Conservation (phyloP, 2,329 filamentous ascomycete genomes). For the Sporothrix brasiliensis region DNA sequence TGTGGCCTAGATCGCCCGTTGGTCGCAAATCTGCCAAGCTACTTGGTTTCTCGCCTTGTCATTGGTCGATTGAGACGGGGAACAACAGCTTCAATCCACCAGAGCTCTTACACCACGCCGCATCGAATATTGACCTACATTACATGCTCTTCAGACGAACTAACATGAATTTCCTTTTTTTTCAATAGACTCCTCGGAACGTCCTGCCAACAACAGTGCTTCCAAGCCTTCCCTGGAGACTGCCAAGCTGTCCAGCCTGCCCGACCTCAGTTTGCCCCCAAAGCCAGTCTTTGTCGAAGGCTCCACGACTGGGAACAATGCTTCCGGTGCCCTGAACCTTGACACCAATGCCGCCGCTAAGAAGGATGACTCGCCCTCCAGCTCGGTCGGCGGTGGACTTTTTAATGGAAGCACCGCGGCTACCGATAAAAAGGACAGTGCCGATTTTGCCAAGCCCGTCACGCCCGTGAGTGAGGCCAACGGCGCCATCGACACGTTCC, state of each 20-base stretch:
- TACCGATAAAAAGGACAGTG: neutral
- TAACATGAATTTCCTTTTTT: neutral
- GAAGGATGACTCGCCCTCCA: conserved; percentile 5
- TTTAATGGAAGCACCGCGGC: neutral
- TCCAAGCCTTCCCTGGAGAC: neutral
- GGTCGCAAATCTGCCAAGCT: conserved; percentile 23
- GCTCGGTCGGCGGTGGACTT: neutral
- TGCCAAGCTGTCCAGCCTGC: neutral
- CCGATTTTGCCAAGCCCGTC: conserved; percentile 27
- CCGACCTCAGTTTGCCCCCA: neutral
- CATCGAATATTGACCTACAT: neutral
- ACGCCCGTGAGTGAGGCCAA: conserved; percentile 28
- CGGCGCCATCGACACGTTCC: neutral
- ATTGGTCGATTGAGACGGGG: conserved; percentile 11
- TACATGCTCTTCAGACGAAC: neutral
- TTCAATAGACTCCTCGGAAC: neutral
- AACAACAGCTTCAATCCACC: conserved; percentile 7
- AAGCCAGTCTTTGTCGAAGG: conserved; percentile 10
- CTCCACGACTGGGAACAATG: neutral
- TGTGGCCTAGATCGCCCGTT: neutral
- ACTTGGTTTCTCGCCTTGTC: neutral
- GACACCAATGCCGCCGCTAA: neutral
- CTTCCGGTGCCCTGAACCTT: neutral
- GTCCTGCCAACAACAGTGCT: neutral
- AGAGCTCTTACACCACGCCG: conserved; percentile 3